Evolutionary conservation across 1,139 yeast species (phyloP), one percentile per base, ranked within the genome.

Genomic region (Geotrichum histeridarum): DNA sequence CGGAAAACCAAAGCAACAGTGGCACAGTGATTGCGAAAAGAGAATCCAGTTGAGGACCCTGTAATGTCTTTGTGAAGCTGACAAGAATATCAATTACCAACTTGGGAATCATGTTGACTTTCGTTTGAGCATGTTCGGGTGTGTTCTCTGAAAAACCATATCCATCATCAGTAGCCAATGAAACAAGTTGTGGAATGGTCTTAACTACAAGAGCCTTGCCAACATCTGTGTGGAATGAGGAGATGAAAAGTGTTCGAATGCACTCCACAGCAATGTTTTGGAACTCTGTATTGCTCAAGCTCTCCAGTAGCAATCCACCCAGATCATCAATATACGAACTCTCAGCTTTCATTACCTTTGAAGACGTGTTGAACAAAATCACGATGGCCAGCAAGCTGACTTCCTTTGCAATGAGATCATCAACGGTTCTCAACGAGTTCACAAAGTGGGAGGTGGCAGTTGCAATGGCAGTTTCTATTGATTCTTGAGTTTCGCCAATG

Each of bases 301-400:
- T 66, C 65, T 65, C 67, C 61, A 74, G 57, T 6, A 83, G 63
- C 48, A 77, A 71, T 2, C 73, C 70, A 53, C 63, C 75, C 64
- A 70, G 62, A 27, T 65, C 65, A 3, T 70, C 63, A 17, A 75
- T 61, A 45, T 45, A 47, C 15, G 50, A 42, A 17, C 38, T 33
- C 4, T 72, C 71, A 0, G 73, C 69, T 27, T 65, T 62, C 42
- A 84, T 65, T 1, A 68, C 61, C 1, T 77, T 70, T 15, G 74
- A 72, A 7, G 86, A 79, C 4, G 80, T 73, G 6, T 88, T 82
- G 14, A 83, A 67, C 15, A 86, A 71, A 1, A 87, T 78, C 64
- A 83, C 77, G n/a, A 77, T 68, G 0, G 88, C 80, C 36, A 86
- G 69, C 5, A 84, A 69, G 4, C 82, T 73, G 60, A 78, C 78